Conservation (phyloP, 2,329 filamentous ascomycete species). For the Trichoderma sp. region DNA sequence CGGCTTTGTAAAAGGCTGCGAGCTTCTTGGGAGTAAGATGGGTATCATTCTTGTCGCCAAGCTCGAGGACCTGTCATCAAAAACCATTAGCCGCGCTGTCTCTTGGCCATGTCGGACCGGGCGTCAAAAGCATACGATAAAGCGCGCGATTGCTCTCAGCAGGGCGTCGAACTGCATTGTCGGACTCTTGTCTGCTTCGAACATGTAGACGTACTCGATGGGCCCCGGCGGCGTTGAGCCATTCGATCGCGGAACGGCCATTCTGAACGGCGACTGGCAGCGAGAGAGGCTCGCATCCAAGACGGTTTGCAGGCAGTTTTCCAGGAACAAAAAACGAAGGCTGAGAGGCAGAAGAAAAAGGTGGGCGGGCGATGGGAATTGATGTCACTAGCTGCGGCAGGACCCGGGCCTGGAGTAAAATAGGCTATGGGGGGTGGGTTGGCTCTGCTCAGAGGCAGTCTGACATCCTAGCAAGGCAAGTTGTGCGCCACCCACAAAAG, state of each 20-base stretch:
- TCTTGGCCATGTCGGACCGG: neutral
- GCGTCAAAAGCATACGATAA: slow-evolving; percentile 59
- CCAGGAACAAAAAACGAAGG: neutral
- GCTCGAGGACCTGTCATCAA: slow-evolving; percentile 47
- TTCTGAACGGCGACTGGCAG: slow-evolving; percentile 17
- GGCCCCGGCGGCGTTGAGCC: slow-evolving; percentile 25
- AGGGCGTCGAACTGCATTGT: slow-evolving; percentile 65
- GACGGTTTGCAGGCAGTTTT: neutral
- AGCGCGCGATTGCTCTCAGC: slow-evolving; percentile 62
- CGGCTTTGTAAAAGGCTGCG: slow-evolving; percentile 71
- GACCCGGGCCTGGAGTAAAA: slow-evolving; percentile 7
- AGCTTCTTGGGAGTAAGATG: slow-evolving; percentile 65
- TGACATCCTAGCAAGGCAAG: neutral
- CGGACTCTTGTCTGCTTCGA: slow-evolving; percentile 64
- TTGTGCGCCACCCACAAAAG: slow-evolving; percentile 2
- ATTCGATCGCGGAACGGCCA: slow-evolving; percentile 27
- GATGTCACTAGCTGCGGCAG: slow-evolving; percentile 19
- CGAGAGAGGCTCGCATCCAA: slow-evolving; percentile 15
- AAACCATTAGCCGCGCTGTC: slow-evolving; percentile 21
- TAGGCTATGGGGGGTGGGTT: neutral
- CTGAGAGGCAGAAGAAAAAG: neutral
- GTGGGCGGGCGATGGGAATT: slow-evolving; percentile 7
- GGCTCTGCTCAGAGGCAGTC: neutral
- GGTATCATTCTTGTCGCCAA: slow-evolving; percentile 55
- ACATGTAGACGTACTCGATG: slow-evolving; percentile 62